Percentiles rank a stretch among this genome's conserved stretches.
Conservation (phyloP, 2,329 filamentous ascomycete species). For the Diaporthe sp. region DNA sequence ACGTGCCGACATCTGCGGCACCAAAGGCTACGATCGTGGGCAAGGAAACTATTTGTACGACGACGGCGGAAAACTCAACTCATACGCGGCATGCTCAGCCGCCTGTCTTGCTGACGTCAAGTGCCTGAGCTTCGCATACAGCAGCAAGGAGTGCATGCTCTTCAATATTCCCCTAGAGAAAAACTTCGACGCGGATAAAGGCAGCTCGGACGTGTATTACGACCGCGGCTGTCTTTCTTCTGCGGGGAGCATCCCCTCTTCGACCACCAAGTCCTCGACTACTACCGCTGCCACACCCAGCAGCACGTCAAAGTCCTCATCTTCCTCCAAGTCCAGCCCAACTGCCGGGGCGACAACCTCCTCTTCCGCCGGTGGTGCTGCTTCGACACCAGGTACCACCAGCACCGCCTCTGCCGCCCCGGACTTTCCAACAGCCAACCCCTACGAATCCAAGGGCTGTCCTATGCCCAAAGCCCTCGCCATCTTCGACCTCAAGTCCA, state of each 20-base stretch:
- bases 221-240: conserved; percentile 19
- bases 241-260: neutral
- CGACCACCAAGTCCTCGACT: neutral
- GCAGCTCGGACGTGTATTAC: conserved; percentile 14
- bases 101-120: neutral
- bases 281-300: neutral
- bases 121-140: conserved; percentile 17
- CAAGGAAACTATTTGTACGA: conserved; percentile 15
- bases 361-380: neutral
- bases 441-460: neutral
- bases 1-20: conserved; percentile 17
- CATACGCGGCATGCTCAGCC: conserved; percentile 21
- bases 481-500: neutral
- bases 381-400: neutral
- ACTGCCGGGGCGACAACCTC: neutral
- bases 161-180: conserved; percentile 13
- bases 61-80: neutral
- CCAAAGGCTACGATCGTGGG: conserved; percentile 6
- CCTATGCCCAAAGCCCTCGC: neutral
- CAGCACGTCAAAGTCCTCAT: neutral
- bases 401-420: neutral
- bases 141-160: conserved; percentile 11
- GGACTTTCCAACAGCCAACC: neutral
- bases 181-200: conserved; percentile 10
- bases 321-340: neutral